Base-by-base conservation (phyloP, 768 basidiomycete genomes). In the Termitomyces sp. region DNA sequence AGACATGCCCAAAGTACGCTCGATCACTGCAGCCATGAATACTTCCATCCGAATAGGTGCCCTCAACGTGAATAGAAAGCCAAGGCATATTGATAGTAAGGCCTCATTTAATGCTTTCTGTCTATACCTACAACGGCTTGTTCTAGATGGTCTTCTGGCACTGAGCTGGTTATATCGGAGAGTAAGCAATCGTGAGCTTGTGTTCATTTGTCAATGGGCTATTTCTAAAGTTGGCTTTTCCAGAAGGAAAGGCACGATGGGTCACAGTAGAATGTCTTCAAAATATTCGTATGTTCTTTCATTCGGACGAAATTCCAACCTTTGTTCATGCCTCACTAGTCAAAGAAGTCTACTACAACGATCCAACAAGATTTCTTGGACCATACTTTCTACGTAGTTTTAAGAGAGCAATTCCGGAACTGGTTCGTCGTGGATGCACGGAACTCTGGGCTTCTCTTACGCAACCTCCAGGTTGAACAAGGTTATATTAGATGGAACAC, bases 401-500 rank as follows among this genome's bases (percentile, higher is more conserved):
- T n/a, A 32, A 6, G 8, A 47, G 14, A 18, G 28, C 35, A 5
- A 30, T 61, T 18, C 57, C 57, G 20, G 46, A 55, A 2, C 53
- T 62, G 18, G 57, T 62, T 20, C 12, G 52, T 62, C n/a, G 18
- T 12, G 1, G 12, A 16, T 40, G 10, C 26, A 14, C 12, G 14
- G 14, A 28, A 12, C 16, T 44, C 43, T 18, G 35, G 8, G 18
- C 40, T 20, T 26, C 7, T 40, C 13, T 50, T 16, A 55, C 40
- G 10, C 23, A 14, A 23, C 18, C 23, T 20, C 30, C 40, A 58
- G 61, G 52, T 26, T 9, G 28, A 55, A 38, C 36, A 58, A n/a
- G 61, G 53, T 1, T 51, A 55, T 26, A 51, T 62, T 43, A 48
- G 49, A n/a, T 55, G 18, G 13, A 47, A 62, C n/a, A 16, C 14